Conservation (phyloP, 179 eudicot genomes). For the Gypsophila paniculata region DNA sequence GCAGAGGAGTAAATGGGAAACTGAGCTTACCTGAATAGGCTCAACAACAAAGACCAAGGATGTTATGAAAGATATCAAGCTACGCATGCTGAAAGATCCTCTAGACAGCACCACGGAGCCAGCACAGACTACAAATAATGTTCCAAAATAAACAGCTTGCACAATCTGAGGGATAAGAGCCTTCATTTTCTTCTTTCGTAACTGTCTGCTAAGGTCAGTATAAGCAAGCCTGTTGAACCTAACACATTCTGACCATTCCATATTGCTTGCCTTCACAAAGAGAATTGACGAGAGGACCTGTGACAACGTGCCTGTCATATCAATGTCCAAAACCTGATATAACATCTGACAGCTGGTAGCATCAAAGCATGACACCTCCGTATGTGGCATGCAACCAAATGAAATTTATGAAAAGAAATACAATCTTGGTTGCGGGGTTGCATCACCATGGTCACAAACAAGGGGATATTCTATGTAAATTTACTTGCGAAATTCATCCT, state of each 20-base stretch:
- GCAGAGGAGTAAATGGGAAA: conserved; percentile 6
- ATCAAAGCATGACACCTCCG: conserved; percentile 5
- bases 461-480: not conserved
- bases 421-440: not conserved
- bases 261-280: conserved; percentile 86
- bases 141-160: conserved; percentile 67
- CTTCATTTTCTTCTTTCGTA: conserved; percentile 80
- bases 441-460: conserved; percentile 13
- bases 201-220: conserved; percentile 45
- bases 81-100: conserved; percentile 49
- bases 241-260: conserved; percentile 65
- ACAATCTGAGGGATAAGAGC: conserved; percentile 80
- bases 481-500: not conserved
- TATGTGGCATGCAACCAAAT: not conserved
- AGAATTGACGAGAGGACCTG: conserved; percentile 84
- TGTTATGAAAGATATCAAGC: conserved; percentile 65
- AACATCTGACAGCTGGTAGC: not conserved
- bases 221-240: conserved; percentile 68
- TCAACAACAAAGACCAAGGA: conserved; percentile 77
- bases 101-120: conserved; percentile 54
- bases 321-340: conserved; percentile 3
- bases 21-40: conserved; percentile 73
- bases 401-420: not conserved
- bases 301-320: conserved; percentile 21
- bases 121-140: conserved; percentile 50